phyloP scores from a whole-genome alignment of 768 basidiomycete species.

The Zangia roseola region DNA sequence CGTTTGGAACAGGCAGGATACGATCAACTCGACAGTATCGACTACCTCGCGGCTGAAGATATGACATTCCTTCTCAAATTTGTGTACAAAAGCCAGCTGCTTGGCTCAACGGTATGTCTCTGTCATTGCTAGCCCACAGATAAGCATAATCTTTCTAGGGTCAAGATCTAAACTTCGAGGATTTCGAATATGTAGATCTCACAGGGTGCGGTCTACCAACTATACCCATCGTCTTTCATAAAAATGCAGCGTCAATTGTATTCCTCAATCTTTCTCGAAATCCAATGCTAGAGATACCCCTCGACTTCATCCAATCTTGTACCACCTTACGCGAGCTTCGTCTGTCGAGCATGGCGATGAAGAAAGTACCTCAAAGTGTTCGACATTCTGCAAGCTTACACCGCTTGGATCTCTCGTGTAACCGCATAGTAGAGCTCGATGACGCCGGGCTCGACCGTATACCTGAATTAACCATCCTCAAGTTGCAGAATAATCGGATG shows the following conservation, averaged over 20 bases:
- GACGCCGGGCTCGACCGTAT: conserved; percentile 82
- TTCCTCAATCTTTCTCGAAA: conserved; percentile 89
- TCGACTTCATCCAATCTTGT: conserved; percentile 93
- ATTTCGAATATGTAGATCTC: conserved; percentile 80
- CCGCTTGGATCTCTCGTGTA: conserved; percentile 86
- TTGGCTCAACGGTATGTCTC: conserved; percentile 58
- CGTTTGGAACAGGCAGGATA: conserved; percentile 90
- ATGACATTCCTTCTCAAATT: conserved; percentile 86
- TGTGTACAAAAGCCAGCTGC: conserved; percentile 77
- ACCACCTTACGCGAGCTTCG: conserved; percentile 79
- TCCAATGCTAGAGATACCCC: conserved; percentile 93
- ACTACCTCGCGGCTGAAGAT: conserved; percentile 74
- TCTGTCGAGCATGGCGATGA: conserved; percentile 90
- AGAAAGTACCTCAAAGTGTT: conserved; percentile 84
- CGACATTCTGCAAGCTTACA: conserved; percentile 71
- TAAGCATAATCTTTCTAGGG: conserved; percentile 44
- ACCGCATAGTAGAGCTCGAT: conserved; percentile 86
- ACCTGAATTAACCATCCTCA: conserved; percentile 62
- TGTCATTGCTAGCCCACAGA: not conserved
- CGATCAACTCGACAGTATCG: conserved; percentile 72
- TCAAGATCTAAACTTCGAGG: conserved; percentile 68
- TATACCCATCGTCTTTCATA: conserved; percentile 84
- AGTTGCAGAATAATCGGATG: conserved; percentile 89
- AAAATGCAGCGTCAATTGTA: conserved; percentile 79
- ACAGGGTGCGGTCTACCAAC: conserved; percentile 77